Conservation (phyloP, 805 yeast species). For the Nakazawaea molendinolei region DNA sequence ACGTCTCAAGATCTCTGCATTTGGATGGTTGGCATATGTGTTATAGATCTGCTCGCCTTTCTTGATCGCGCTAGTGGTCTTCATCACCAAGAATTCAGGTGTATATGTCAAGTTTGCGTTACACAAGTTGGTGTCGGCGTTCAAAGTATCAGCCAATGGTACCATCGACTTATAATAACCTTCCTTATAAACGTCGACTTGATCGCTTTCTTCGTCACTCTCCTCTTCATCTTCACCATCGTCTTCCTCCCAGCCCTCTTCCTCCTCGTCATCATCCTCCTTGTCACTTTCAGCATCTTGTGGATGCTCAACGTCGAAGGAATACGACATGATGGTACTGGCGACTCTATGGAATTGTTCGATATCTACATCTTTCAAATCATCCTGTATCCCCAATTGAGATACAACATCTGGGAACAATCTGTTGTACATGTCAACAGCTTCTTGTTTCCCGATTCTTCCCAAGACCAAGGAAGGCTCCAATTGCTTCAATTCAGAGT, state of each 20-base stretch:
- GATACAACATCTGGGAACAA: conserved; percentile 34
- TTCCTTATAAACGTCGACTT: conserved; percentile 28
- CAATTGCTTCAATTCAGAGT: conserved; percentile 47
- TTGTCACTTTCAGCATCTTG: conserved; percentile 20
- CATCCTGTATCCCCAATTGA: conserved; percentile 27
- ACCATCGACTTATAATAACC: conserved; percentile 75
- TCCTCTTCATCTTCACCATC: conserved; percentile 22
- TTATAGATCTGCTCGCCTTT: conserved; percentile 76
- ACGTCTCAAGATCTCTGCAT: conserved; percentile 81
- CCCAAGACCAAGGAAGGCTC: conserved; percentile 65
- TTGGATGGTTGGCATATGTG: conserved; percentile 87
- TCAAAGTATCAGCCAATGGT: conserved; percentile 86
- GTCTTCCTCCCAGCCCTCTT: conserved; percentile 16
- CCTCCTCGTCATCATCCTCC: conserved; percentile 26
- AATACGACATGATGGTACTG: conserved; percentile 78
- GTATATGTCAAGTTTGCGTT: conserved; percentile 67
- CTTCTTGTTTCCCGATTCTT: conserved; percentile 66
- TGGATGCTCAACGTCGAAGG: conserved; percentile 68
- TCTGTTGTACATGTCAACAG: conserved; percentile 50
- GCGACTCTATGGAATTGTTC: conserved; percentile 69
- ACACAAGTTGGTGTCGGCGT: conserved; percentile 71
- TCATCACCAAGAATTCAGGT: conserved; percentile 55
- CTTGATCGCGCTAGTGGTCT: conserved; percentile 51
- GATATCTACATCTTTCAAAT: conserved; percentile 32
- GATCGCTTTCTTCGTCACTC: conserved; percentile 21